Percentiles rank a stretch among this genome's conserved stretches.
Conservation (phyloP, 2,329 filamentous ascomycete species). For the Stachybotrys chlorohalonatus region DNA sequence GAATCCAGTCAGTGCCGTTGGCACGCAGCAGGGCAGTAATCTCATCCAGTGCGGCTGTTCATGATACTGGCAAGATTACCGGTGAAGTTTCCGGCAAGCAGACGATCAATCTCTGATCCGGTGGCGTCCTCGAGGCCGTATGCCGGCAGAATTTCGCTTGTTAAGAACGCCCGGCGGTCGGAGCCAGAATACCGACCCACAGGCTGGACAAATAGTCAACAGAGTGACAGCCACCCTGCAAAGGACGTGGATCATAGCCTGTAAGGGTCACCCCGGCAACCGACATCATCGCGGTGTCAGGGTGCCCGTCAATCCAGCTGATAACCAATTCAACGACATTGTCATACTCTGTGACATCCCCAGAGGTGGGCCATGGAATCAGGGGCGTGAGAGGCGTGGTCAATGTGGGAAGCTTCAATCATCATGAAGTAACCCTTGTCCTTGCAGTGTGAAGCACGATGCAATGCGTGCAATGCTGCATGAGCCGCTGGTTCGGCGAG, state of each 20-base stretch:
- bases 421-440: constrained; percentile 21
- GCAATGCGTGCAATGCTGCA: constrained; percentile 24
- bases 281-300: constrained; percentile 23
- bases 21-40: constrained; percentile 8
- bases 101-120: constrained; percentile 12
- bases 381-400: constrained; percentile 34
- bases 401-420: constrained; percentile 23
- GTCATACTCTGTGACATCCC: constrained; percentile 28
- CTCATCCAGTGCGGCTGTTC: constrained; percentile 12
- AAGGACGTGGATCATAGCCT: constrained; percentile 20
- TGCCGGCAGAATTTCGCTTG: constrained; percentile 13
- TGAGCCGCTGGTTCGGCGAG: constrained; percentile 19
- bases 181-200: constrained; percentile 17
- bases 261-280: constrained; percentile 24
- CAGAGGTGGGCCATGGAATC: constrained; percentile 42
- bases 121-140: constrained; percentile 19
- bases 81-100: constrained; percentile 12
- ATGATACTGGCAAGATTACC: constrained; percentile 16
- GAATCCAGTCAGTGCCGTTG: constrained; percentile 1
- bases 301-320: constrained; percentile 26
- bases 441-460: constrained; percentile 17
- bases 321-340: constrained; percentile 21
- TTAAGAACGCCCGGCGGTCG: constrained; percentile 15
- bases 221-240: constrained; percentile 14
- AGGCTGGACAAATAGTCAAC: constrained; percentile 14